Percentiles rank a stretch among this genome's conserved stretches.
phyloP scores from a whole-genome alignment of 768 basidiomycete species.

The Tricholoma saponaceum region DNA sequence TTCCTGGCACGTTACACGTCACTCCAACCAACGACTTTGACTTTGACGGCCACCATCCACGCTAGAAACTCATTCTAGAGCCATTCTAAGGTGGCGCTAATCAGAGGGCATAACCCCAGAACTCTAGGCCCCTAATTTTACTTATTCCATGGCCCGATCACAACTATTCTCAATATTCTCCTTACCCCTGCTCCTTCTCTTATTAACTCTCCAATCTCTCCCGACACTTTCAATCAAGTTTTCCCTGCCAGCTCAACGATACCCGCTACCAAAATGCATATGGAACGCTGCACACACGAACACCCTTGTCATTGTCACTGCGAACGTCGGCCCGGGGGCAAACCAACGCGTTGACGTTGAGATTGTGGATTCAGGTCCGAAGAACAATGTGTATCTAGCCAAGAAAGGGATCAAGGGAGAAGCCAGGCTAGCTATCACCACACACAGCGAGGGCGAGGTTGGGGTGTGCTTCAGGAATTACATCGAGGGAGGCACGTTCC shows the following conservation, averaged over 20 bases:
- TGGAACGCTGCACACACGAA: slow-evolving; percentile 91
- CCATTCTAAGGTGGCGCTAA: too few species aligned
- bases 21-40: slow-evolving; percentile 3
- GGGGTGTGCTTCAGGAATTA: slow-evolving; percentile 93
- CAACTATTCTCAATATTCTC: slow-evolving; percentile 17
- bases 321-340: slow-evolving; percentile 75
- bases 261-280: slow-evolving; percentile 82
- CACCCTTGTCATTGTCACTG: slow-evolving; percentile 92
- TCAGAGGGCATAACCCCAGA: too few species aligned
- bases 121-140: not conserved
- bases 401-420: slow-evolving; percentile 88
- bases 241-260: slow-evolving; percentile 61
- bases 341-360: slow-evolving; percentile 90
- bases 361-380: slow-evolving; percentile 83
- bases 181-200: slow-evolving; percentile 25
- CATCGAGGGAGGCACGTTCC: slow-evolving; percentile 61
- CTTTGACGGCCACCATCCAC: not conserved
- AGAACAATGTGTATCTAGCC: slow-evolving; percentile 85
- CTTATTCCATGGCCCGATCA: slow-evolving; percentile 1
- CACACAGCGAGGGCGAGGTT: slow-evolving; percentile 90
- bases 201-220: slow-evolving; percentile 22
- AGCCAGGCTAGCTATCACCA: slow-evolving; percentile 89
- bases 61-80: not conserved
- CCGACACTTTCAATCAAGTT: slow-evolving; percentile 76
- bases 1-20: slow-evolving; percentile 11